phyloP scores from a whole-genome alignment of 805 yeast species.

The Candida ascalaphidarum region DNA sequence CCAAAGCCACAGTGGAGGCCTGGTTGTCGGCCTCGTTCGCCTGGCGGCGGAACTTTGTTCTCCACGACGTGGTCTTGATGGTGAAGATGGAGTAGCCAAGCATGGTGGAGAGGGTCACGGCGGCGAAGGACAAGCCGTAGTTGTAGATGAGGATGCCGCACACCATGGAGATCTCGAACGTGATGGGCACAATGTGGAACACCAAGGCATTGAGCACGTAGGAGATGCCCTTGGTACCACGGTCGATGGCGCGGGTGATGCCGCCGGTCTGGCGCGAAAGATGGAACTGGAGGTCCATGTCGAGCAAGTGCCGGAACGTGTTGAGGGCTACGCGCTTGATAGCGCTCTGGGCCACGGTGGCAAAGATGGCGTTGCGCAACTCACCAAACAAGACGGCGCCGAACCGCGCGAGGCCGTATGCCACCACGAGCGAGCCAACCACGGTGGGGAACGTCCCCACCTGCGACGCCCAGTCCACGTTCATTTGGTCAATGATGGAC shows the following conservation, averaged over 20 bases:
- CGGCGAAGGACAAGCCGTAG: conserved; percentile 84
- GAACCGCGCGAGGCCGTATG: conserved; percentile 90
- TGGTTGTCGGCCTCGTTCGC: conserved; percentile 89
- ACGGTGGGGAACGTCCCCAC: conserved; percentile 60
- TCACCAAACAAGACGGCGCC: conserved; percentile 95
- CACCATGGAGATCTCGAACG: conserved; percentile 87
- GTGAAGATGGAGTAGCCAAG: conserved; percentile 82
- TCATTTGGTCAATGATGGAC: conserved; percentile 84
- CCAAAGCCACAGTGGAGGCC: conserved; percentile 93
- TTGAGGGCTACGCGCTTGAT: conserved; percentile 82
- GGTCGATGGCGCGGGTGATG: conserved; percentile 87
- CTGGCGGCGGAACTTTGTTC: conserved; percentile 81
- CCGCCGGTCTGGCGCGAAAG: conserved; percentile 93
- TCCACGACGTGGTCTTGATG: conserved; percentile 90
- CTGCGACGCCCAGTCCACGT: conserved; percentile 68
- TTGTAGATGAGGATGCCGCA: conserved; percentile 91
- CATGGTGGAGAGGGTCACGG: conserved; percentile 84
- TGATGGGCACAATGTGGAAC: conserved; percentile 90
- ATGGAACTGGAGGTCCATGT: conserved; percentile 84
- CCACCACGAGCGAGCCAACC: conserved; percentile 60
- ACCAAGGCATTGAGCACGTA: conserved; percentile 93
- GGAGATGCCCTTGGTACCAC: conserved; percentile 96
- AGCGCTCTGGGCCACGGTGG: conserved; percentile 91
- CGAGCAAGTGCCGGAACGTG: conserved; percentile 77
- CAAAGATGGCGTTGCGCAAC: conserved; percentile 89